phyloP scores from a whole-genome alignment of 2,329 filamentous ascomycete genomes.

The Colletotrichum cordylinicola region DNA sequence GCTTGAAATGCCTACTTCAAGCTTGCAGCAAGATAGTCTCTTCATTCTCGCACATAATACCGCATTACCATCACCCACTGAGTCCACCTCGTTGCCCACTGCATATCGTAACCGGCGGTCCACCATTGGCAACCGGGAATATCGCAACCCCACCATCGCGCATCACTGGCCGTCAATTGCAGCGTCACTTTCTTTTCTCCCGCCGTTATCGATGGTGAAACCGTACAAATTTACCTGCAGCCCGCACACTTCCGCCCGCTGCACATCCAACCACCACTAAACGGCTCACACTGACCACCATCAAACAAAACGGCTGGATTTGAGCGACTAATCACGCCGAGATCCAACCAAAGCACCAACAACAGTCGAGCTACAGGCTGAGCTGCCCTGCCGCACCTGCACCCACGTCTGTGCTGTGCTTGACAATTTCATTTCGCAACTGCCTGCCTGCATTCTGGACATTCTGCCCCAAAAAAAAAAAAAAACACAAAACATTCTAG shows the following conservation, averaged over 20 bases:
- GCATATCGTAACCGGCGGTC: neutral
- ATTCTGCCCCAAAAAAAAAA: neutral
- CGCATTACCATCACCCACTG: neutral
- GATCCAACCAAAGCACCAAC: neutral
- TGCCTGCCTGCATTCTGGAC: neutral
- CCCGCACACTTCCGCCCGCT: neutral
- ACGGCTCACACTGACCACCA: neutral
- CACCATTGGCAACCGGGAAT: neutral
- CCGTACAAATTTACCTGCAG: neutral
- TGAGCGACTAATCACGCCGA: neutral
- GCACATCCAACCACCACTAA: neutral
- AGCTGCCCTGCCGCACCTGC: neutral
- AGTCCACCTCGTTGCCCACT: neutral
- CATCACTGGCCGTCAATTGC: neutral
- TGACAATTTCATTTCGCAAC: neutral
- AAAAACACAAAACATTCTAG: neutral
- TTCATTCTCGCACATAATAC: neutral
- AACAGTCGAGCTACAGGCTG: neutral
- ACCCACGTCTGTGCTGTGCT: neutral
- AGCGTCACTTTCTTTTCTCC: neutral
- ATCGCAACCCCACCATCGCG: neutral
- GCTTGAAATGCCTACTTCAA: neutral
- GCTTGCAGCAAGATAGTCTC: neutral
- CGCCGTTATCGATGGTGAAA: conserved; percentile 18
- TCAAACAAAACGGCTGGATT: neutral